Conservation (phyloP, 495 filamentous ascomycete genomes). For the Penicillium fimorum region DNA sequence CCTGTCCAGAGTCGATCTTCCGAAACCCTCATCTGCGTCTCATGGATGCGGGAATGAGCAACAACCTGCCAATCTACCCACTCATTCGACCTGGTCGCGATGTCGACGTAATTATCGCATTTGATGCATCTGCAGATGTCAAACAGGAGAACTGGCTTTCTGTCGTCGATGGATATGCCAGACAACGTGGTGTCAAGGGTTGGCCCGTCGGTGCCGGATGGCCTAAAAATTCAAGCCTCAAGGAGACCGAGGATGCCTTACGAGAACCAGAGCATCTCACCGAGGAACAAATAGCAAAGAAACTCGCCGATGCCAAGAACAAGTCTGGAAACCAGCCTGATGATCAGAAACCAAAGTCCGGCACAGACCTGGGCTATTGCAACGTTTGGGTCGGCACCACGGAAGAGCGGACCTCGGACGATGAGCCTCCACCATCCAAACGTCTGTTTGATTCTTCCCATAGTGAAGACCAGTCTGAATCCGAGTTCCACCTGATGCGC, state of each 20-base stretch:
- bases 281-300: constrained; percentile 56
- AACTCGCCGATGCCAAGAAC: constrained; percentile 59
- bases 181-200: constrained; percentile 81
- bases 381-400: constrained; percentile 92
- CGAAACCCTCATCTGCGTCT: constrained; percentile 70
- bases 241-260: constrained; percentile 60
- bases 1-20: constrained; percentile 72
- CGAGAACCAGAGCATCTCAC: constrained; percentile 65
- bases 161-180: constrained; percentile 86
- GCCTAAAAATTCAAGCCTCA: constrained; percentile 61
- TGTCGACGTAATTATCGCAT: constrained; percentile 87
- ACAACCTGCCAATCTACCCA: constrained; percentile 94
- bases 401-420: constrained; percentile 59
- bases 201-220: constrained; percentile 93
- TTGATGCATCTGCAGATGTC: constrained; percentile 82
- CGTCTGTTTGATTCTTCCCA: constrained; percentile 42
- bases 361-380: constrained; percentile 77
- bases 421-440: constrained; percentile 67
- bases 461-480: constrained; percentile 39
- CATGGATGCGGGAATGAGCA: constrained; percentile 98
- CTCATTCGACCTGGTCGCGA: constrained; percentile 82
- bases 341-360: constrained; percentile 20
- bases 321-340: constrained; percentile 4
- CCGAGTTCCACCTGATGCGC: constrained; percentile 70
- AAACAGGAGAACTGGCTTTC: constrained; percentile 91